Evolutionary conservation across 345 rosid species (phyloP), one percentile per base, ranked within the genome.

Genomic region (Eucalyptus regnans): DNA sequence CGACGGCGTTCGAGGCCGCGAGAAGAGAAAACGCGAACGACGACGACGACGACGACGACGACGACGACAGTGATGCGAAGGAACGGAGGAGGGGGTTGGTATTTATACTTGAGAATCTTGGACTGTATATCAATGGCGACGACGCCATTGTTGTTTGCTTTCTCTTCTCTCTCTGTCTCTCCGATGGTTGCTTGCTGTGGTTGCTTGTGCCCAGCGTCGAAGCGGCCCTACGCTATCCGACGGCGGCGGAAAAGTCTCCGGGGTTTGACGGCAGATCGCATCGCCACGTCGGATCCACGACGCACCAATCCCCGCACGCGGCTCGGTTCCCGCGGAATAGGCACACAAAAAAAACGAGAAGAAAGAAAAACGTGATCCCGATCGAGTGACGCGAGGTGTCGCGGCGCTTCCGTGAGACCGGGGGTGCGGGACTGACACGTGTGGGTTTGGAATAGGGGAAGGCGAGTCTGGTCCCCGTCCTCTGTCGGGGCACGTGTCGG

Each of bases 21-120:
- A 41, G 87, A 88, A 41, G 88, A 88, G 87, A 85, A 46, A 88
- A 3, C 50, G 86, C 79, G 0, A 89, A 88, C 52, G 91, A 87
- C 51, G 1, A 76, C 66, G 76, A n/a, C 10, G 87, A 86, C 60
- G 76, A n/a, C 10, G 87, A 86, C 56, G 87, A 7, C 60, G 76
- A n/a, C 10, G 87, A 86, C 64, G 87, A 7, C 43, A 76, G 43
- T 86, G 95, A 89, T 81, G 91, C 33, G 86, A 89, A 43, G 88
- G 88, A 90, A 56, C 37, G 86, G 25, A 90, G 27, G 58, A 87
- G 76, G 50, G 89, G 87, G 37, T 13, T 33, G 91, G 90, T 93
- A 94, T 95, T 95, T 95, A 96, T 97, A 97, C 68, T 33, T 23
- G 49, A 60, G 50, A 76, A 91, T 86, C 86, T 87, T 23, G 88